Base-by-base conservation (phyloP, 1,139 yeast genomes). In the Pichia sp. region DNA sequence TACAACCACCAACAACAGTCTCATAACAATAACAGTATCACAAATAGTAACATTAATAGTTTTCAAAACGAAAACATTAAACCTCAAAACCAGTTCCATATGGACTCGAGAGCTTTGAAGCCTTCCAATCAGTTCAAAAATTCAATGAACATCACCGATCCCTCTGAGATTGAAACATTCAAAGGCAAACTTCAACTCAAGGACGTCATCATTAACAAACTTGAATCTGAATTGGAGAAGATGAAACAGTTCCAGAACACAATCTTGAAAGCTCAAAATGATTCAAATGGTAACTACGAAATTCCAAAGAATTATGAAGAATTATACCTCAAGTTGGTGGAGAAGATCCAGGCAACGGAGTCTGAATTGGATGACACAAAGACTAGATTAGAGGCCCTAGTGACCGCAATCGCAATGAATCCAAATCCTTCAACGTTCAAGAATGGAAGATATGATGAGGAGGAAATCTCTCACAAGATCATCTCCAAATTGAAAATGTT, bases 381-480 rank as follows among this genome's bases (percentile, higher is more conserved):
- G 44, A 52, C 62, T 20, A 66, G 82, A 45, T 60, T 83, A 34
- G 93, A 83, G 49, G 69, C 82, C 14, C 50, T 82, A n/a, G 52
- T 80, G 20, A 69, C 78, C 3, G 76, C 80, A 0, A 54, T 71
- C 18, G 61, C 73, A 3, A 46, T 69, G 37, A 65, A 65, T 40
- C 74, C 74, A 7, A 50, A 60, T 6, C 65, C 65, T 36, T 40
- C 53, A 9, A 54, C 63, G 24, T 69, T 74, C 3, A 62, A 63
- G 25, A 55, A 61, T 38, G 82, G 82, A 2, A 64, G 77, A 37
- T 77, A 70, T 50, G 94, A 85, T 50, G 83, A 77, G 32, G 76
- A 81, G 47, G 91, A 84, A 46, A 60, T 85, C 34, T 77, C 91
- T 8, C 94, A 86, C 53, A 79, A 82, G 47, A 73, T 84, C 38